These are phyloP conservation scores for Hypocrella siamensis DNA, from an alignment of 2,329 filamentous ascomycete species.

Conservation along the genomic window DNA sequence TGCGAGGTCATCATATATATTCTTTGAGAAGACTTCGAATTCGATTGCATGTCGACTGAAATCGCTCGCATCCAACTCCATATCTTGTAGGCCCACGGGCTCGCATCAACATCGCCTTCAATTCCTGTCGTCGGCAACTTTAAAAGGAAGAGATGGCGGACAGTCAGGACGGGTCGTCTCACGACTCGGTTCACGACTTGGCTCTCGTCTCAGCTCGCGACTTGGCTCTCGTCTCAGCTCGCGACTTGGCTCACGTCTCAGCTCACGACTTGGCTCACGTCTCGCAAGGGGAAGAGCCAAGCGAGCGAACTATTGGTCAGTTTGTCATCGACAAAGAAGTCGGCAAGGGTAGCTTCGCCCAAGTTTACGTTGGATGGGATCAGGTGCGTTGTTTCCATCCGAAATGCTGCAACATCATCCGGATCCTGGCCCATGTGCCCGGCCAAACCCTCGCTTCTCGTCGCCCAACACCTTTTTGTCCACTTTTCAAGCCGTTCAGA, in stretches of 20 bases:
- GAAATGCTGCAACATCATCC: neutral
- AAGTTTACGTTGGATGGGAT: constrained; percentile 78
- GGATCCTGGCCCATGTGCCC: neutral
- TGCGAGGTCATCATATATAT: too few relatives aligned
- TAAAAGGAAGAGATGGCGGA: constrained; percentile 23
- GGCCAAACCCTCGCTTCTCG: neutral
- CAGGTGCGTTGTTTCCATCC: constrained; percentile 53
- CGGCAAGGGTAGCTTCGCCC: constrained; percentile 93
- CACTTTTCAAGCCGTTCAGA: neutral
- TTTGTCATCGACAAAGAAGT: constrained; percentile 81
- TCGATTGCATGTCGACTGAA: constrained; percentile 24
- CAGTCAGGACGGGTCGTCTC: constrained; percentile 20
- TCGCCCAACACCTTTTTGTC: too few relatives aligned
- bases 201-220: too few relatives aligned
- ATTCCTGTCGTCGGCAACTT: constrained; percentile 16
- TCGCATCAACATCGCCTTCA: constrained; percentile 14
- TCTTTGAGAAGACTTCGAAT: too few relatives aligned
- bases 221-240: too few relatives aligned
- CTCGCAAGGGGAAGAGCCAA: too few relatives aligned
- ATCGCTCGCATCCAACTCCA: constrained; percentile 17
- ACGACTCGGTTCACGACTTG: too few relatives aligned
- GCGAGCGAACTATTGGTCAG: constrained; percentile 41
- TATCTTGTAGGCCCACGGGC: constrained; percentile 21
- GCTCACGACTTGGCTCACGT: too few relatives aligned
- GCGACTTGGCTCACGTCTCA: too few relatives aligned